Conservation (phyloP, 345 rosid species). For the Corchorus capsularis region DNA sequence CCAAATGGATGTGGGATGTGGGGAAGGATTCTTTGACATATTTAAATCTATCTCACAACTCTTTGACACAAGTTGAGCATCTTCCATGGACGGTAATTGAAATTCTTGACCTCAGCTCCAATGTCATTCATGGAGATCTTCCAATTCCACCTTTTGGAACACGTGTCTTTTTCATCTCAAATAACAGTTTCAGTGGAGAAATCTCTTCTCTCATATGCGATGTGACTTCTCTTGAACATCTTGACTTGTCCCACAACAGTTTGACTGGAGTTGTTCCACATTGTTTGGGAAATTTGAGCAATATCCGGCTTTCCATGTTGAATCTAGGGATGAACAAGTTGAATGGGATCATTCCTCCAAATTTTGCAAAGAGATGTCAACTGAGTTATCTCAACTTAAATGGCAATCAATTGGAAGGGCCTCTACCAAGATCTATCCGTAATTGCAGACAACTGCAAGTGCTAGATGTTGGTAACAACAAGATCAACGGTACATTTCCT, state of each 20-base stretch:
- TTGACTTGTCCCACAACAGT: too few species aligned
- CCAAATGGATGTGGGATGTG: conserved; percentile 14
- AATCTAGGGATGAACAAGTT: conserved; percentile 23
- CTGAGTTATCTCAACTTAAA: conserved; percentile 24
- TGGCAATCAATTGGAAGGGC: conserved; percentile 29
- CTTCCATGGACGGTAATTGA: background rate
- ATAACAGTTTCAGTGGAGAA: background rate
- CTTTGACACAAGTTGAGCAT: conserved; percentile 12
- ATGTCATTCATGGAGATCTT: conserved; percentile 23
- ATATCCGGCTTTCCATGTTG: background rate
- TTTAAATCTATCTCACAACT: conserved; percentile 18
- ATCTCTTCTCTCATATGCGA: too few species aligned
- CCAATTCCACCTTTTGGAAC: conserved; percentile 15
- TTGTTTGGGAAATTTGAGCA: conserved; percentile 25
- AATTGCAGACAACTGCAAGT: conserved; percentile 28
- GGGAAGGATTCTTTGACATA: background rate
- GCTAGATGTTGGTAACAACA: conserved; percentile 35
- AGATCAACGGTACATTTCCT: conserved; percentile 30
- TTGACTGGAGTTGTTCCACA: conserved; percentile 28
- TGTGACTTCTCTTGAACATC: too few species aligned
- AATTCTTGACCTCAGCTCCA: conserved; percentile 22
- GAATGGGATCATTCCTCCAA: conserved; percentile 16
- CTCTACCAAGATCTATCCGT: conserved; percentile 24
- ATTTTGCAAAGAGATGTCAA: background rate
- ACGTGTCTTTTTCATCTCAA: background rate